Base-by-base conservation (phyloP, 2,329 filamentous ascomycete species). In the Curvularia lunata region DNA sequence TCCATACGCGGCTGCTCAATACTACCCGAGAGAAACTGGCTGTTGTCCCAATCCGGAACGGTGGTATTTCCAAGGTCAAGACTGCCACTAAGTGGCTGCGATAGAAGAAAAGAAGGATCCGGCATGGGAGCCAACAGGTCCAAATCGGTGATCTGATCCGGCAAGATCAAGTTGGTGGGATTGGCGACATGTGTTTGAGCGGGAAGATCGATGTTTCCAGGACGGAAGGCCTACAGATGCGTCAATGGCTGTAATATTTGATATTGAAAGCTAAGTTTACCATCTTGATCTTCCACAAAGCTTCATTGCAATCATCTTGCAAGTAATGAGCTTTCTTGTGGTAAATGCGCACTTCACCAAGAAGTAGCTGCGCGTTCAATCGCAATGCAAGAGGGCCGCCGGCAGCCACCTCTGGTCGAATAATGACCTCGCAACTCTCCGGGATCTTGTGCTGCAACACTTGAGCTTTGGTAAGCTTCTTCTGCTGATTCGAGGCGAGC, bases 261-360 rank as follows among this genome's bases (percentile, higher is more conserved):
- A 45, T 32, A 28, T 23, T 37, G 19, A 27, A 37, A 23, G 16
- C 25, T 32, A 32, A 23, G 48, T 65, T 40, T 80, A 97, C 94
- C 92, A 98, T 96, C 76, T 98, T 97, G 71, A 99, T 97, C 81
- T 97, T 98, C 84, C 96, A 89, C 65, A 99, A 83, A 38, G 94
- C 94, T 79, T 99, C 95, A 72, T 96, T 97, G 80, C 95, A 99
- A 75, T 99, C 95, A 73, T 99, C 95, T 47, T 98, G 83, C 49
- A 99, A 82, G 78, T 99, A 99, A 71, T 93, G 90, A 73, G 95
- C 94, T 81, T 99, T 99, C 73, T 95, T 86, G 78, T 93, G 96
- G 79, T 99, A 99, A 73, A 99, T 99, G 74, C 94, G 88, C 68
- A 97, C 95, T 25, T 99, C 95, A 80, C 95, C 95, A 54, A 99